Evolutionary conservation across 208 protist genomes (phyloP), one percentile per base, ranked within the genome.

Genomic region (Sergeia podlipaevii): DNA sequence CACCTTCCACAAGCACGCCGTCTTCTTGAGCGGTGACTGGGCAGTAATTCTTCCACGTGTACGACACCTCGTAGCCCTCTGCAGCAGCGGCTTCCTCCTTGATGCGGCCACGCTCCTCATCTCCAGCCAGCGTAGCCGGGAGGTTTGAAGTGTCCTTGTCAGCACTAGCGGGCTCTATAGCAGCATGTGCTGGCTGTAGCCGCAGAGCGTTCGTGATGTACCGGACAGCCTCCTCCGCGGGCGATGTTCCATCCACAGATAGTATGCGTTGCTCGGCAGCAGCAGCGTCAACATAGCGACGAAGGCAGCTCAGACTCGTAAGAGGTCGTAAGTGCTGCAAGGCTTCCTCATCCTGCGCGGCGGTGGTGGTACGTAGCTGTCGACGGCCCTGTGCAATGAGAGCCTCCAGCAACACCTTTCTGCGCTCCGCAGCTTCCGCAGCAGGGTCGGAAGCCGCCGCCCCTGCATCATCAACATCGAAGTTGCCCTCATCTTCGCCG

Each of bases 21-120:
- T 80, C 73, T 36, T 91, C 72, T 3, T 48, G 27, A 39, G 76
- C 81, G 5, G 85, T 91, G 2, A 96, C 89, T 1, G 89, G 89
- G 55, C 89, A 96, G 65, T 72, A 89, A 13, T 68, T 72, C 57
- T 87, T 85, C 84, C 84, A 96, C 17, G 65, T 38, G 10, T 56
- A 58, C 0, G 67, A 91, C 17, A 53, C 51, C 3, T 60, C 29
- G 7, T 63, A 59, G 4, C 68, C 70, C 26, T 53, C 62, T 8
- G 55, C 49, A 15, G 34, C 13, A 10, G 81, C 70, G 5, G 64
- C 63, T 34, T 82, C 67, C 34, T 85, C 82, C 27, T 74, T 51
- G 0, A 32, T 27, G 11, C 41, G 29, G 32, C 60, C 55, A 42
- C 61, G 46, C 39, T 84, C 82, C 17, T 66, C 59, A 15, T 79